Evolutionary conservation across 2,329 filamentous ascomycete genomes (phyloP), one percentile per base, ranked within the genome.

Genomic region (Neophaeococcomyces mojaviensis): DNA sequence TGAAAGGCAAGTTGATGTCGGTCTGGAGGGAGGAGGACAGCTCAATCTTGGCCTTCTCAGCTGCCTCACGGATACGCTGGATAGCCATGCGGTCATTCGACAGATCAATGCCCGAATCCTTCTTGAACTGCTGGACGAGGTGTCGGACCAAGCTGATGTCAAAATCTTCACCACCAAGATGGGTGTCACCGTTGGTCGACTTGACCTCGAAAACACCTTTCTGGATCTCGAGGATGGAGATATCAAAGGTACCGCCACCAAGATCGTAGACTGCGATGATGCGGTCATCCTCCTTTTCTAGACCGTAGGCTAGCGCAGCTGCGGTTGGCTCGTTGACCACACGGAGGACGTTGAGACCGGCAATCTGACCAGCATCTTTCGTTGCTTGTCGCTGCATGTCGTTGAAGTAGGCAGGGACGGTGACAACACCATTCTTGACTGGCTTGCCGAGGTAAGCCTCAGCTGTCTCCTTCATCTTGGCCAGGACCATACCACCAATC

Each of bases 391-490:
- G 86, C 75, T 97, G 89, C 50, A 87, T 89, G 71, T 97, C 89
- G 72, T 97, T 97, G 81, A 97, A 97, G 79, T 97, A 97, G 61
- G 89, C 89, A 54, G 89, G 89, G 31, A 96, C 89, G 51, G 90
- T 97, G 59, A 97, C 90, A 51, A 97, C 90, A 60, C 88, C 90
- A 66, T 97, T 95, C 80, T 94, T 92, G 63, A 94, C 73, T 50
- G 81, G 80, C 77, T 88, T 94, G 72, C 85, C 81, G 56, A 95
- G 80, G 74, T 94, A 95, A 52, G 85, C 77, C 76, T 96, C 89
- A 56, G 90, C 90, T 43, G 90, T 97, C 78, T 96, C 90, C 82
- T 94, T 96, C 90, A 96, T 96, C 81, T 97, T 96, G 70, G 88
- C 84, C 61, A 97, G 80, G 57, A 96, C 78, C 70, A 96, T 95